A percentile compares a stretch with the other conserved stretches of the same genome.
These are phyloP conservation scores for Erodium moschatum DNA, from an alignment of 441 rosid genomes.

Conservation along the genomic window DNA sequence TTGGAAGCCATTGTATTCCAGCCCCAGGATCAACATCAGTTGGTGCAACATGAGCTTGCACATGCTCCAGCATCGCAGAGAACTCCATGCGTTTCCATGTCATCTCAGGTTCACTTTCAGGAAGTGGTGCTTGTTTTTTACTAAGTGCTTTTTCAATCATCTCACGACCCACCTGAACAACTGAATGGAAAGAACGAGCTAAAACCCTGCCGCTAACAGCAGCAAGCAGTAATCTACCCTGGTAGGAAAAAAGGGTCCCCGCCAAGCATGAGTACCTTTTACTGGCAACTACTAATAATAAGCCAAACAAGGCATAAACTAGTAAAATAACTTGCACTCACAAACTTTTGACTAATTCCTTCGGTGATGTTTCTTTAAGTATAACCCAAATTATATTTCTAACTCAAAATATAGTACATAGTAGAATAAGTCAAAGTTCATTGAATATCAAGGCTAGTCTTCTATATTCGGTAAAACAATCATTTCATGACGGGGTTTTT, in stretches of 20 bases:
- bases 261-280: slow-evolving; percentile 9
- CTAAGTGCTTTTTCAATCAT: slow-evolving; percentile 72
- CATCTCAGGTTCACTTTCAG: slow-evolving; percentile 80
- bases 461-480: background rate
- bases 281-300: background rate
- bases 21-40: slow-evolving; percentile 99
- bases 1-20: slow-evolving; percentile 97
- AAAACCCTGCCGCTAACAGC: slow-evolving; percentile 94
- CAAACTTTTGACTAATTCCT: background rate
- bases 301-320: background rate
- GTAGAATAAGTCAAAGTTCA: background rate
- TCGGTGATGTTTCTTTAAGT: slow-evolving; percentile 6
- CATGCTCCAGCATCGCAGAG: slow-evolving; percentile 94
- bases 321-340: background rate
- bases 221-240: slow-evolving; percentile 97
- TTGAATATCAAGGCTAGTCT: background rate
- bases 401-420: background rate
- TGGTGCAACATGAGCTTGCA: slow-evolving; percentile 99
- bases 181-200: slow-evolving; percentile 83
- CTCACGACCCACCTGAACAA: slow-evolving; percentile 70
- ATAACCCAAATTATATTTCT: slow-evolving; percentile 14
- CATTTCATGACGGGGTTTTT: background rate
- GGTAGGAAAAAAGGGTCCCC: slow-evolving; percentile 24
- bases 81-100: slow-evolving; percentile 82
- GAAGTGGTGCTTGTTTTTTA: slow-evolving; percentile 40